phyloP scores from a whole-genome alignment of 2,329 filamentous ascomycete species.

The Exophiala calicioides region DNA sequence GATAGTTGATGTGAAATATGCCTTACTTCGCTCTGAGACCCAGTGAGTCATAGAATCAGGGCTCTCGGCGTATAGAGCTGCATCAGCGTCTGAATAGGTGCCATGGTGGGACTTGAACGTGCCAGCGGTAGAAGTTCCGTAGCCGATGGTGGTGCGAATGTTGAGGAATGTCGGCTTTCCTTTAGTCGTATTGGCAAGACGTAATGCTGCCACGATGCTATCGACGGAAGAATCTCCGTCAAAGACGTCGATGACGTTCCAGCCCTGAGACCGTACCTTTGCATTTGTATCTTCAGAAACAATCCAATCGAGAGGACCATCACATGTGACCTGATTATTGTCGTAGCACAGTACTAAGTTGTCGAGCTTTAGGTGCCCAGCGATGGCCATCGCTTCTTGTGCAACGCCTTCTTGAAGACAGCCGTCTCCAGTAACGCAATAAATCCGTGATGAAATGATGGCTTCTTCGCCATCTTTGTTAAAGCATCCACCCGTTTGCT shows the following conservation, averaged over 20 bases:
- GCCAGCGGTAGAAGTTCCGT: constrained; percentile 49
- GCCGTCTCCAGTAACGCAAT: constrained; percentile 60
- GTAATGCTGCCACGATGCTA: constrained; percentile 50
- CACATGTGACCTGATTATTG: constrained; percentile 62
- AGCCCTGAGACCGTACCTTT: constrained; percentile 59
- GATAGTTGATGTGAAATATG: constrained; percentile 12
- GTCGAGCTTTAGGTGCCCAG: constrained; percentile 57
- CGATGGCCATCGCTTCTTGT: constrained; percentile 58
- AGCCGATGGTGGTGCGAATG: constrained; percentile 57
- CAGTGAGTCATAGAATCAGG: neutral
- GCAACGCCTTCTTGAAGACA: constrained; percentile 61
- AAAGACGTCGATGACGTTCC: constrained; percentile 56
- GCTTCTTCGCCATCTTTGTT: constrained; percentile 52
- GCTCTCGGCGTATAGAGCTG: neutral
- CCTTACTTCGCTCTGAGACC: neutral
- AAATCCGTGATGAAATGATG: constrained; percentile 53
- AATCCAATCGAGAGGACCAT: constrained; percentile 56
- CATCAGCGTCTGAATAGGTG: constrained; percentile 18
- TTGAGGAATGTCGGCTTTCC: constrained; percentile 62
- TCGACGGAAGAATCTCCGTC: constrained; percentile 56
- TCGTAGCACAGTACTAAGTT: constrained; percentile 62
- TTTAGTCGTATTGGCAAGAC: constrained; percentile 45
- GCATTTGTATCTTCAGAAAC: constrained; percentile 59
- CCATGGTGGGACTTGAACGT: constrained; percentile 29
- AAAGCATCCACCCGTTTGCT: constrained; percentile 54